Percentiles rank a stretch among this genome's conserved stretches.
These are phyloP conservation scores for Pichia sorboxylosa DNA, from an alignment of 1,139 yeast genomes.

Conservation along the genomic window DNA sequence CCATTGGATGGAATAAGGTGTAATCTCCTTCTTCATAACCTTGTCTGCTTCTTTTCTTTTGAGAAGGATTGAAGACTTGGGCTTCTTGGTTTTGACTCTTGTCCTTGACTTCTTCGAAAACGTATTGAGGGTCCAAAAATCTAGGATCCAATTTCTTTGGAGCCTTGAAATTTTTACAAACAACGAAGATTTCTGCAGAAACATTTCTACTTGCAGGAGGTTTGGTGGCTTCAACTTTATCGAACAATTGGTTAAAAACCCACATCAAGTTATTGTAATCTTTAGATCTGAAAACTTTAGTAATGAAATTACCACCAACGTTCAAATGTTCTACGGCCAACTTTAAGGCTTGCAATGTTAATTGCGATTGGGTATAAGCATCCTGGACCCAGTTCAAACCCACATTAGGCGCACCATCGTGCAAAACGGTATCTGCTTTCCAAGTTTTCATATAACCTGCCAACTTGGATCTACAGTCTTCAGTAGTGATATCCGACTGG, in stretches of 20 bases:
- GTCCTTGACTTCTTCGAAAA: conserved; percentile 81
- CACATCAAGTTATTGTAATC: conserved; percentile 94
- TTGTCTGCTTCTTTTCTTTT: conserved; percentile 79
- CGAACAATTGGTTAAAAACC: conserved; percentile 93
- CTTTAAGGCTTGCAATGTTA: conserved; percentile 84
- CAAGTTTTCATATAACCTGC: conserved; percentile 96
- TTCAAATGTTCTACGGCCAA: conserved; percentile 89
- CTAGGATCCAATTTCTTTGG: conserved; percentile 93
- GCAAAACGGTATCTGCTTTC: conserved; percentile 96
- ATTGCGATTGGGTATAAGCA: conserved; percentile 95
- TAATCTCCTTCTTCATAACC: conserved; percentile 97
- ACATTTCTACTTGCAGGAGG: conserved; percentile 99
- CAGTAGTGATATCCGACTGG: conserved; percentile 95
- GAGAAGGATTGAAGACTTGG: conserved; percentile 87
- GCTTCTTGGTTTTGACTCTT: conserved; percentile 72
- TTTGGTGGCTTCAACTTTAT: conserved; percentile 94
- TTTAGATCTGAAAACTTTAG: conserved; percentile 93
- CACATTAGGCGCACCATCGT: conserved; percentile 99
- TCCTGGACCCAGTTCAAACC: conserved; percentile 99
- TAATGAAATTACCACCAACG: conserved; percentile 93
- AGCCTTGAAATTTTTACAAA: conserved; percentile 90
- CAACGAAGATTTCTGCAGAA: conserved; percentile 97
- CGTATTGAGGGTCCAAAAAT: conserved; percentile 81
- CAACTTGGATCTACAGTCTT: conserved; percentile 86
- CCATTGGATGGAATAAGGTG: conserved; percentile 59